Evolutionary conservation across 2,329 filamentous ascomycete species (phyloP).

Genomic region (Clarireedia monteithiana): DNA sequence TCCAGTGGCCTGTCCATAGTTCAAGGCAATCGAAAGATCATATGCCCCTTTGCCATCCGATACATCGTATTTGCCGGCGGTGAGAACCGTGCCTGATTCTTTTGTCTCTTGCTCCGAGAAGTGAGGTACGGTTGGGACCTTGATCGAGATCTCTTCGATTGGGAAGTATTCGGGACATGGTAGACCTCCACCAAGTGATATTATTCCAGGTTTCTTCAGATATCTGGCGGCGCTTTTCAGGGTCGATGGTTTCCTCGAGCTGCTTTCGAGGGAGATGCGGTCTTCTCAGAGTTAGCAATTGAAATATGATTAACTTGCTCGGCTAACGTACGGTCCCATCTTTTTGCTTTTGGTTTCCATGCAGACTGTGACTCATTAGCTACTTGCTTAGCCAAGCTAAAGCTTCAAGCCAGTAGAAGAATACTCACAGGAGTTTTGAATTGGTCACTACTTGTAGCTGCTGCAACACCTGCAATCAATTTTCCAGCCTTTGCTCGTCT

Average conservation of each 20-base stretch:
- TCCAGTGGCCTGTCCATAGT: conserved; percentile 85
- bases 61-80: conserved; percentile 78
- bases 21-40: conserved; percentile 82
- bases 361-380: conserved; percentile 33
- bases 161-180: conserved; percentile 89
- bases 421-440: conserved; percentile 66
- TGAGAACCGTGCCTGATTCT: conserved; percentile 51
- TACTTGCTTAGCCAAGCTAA: background rate
- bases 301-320: conserved; percentile 11
- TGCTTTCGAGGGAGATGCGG: conserved; percentile 55
- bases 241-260: conserved; percentile 54
- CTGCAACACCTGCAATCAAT: conserved; percentile 68
- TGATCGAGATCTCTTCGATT: conserved; percentile 70
- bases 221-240: conserved; percentile 76
- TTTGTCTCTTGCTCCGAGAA: conserved; percentile 64
- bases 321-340: conserved; percentile 69
- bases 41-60: conserved; percentile 46
- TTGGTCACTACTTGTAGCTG: conserved; percentile 68
- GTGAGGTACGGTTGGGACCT: conserved; percentile 58
- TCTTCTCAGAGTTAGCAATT: conserved; percentile 22
- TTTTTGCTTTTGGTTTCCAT: conserved; percentile 67
- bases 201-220: conserved; percentile 71
- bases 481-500: conserved; percentile 64
- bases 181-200: conserved; percentile 87
- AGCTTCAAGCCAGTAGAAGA: background rate